phyloP scores from a whole-genome alignment of 306 rosid species.

The Gleditsia sinensis region DNA sequence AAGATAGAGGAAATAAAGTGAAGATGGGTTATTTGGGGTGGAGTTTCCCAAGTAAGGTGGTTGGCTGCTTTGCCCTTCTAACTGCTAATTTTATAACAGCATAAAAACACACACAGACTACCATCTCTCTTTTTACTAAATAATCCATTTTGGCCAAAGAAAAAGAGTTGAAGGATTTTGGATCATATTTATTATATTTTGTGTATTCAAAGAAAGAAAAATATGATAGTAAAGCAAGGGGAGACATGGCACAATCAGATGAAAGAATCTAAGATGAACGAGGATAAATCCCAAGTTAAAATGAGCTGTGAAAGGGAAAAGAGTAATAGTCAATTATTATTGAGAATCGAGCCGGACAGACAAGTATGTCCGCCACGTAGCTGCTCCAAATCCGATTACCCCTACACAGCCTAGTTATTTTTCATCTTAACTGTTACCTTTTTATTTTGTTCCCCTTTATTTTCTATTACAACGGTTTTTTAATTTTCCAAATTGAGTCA shows the following conservation, averaged over 20 bases:
- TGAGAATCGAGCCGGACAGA: conserved; percentile 40
- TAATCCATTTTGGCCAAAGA: no score
- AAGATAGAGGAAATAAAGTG: not conserved
- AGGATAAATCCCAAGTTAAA: conserved; percentile 28
- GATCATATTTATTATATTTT: no score
- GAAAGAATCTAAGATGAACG: conserved; percentile 41
- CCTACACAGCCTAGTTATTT: not conserved
- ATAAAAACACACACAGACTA: no score
- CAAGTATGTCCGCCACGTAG: conserved; percentile 52
- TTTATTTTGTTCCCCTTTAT: no score
- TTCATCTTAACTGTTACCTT: not conserved
- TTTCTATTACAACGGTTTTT: no score
- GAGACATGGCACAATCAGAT: not conserved
- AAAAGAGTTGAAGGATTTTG: no score
- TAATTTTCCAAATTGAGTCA: not conserved
- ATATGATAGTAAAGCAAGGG: no score
- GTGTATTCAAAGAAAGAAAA: no score
- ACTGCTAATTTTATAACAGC: no score
- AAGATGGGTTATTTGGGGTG: not conserved
- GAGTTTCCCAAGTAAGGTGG: not conserved
- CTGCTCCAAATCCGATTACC: not conserved
- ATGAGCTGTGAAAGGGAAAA: conserved; percentile 22
- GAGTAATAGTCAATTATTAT: conserved; percentile 2
- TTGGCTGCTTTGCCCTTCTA: not conserved
- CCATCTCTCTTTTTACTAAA: no score